Conservation (phyloP, 805 yeast genomes). For the Zygotorulaspora chibaensis region DNA sequence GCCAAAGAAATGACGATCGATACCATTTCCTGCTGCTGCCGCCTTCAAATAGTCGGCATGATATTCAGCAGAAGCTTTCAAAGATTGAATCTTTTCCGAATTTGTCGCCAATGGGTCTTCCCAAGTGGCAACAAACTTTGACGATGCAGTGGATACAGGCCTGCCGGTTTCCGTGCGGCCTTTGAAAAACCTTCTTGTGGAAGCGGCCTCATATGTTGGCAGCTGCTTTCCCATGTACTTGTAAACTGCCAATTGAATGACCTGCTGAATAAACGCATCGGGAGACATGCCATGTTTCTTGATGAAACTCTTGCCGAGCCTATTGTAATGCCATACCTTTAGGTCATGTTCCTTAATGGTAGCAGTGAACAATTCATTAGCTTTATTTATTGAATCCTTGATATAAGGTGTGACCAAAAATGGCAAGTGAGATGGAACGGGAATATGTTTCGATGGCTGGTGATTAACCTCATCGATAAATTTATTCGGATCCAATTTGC, state of each 20-base stretch:
- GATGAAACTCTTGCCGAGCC: constrained; percentile 81
- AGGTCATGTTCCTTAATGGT: constrained; percentile 62
- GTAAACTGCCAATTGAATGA: constrained; percentile 86
- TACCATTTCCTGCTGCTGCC: constrained; percentile 84
- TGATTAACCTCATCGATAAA: constrained; percentile 18
- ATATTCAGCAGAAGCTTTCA: constrained; percentile 65
- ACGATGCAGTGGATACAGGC: constrained; percentile 68
- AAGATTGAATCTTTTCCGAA: constrained; percentile 58
- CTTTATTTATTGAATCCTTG: constrained; percentile 48
- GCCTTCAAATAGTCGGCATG: constrained; percentile 70
- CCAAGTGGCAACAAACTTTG: constrained; percentile 71
- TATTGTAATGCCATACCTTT: constrained; percentile 73
- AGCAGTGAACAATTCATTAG: constrained; percentile 51
- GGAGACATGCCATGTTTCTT: constrained; percentile 85
- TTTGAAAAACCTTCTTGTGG: constrained; percentile 80
- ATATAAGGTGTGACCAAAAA: constrained; percentile 58
- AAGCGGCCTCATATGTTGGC: constrained; percentile 95
- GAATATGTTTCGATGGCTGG: neutral
- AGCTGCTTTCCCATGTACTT: constrained; percentile 73
- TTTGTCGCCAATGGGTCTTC: constrained; percentile 44
- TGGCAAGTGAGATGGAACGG: constrained; percentile 34
- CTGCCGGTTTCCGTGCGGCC: constrained; percentile 97
- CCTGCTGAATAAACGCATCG: constrained; percentile 87
- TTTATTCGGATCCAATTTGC: constrained; percentile 40
- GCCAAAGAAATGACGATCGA: constrained; percentile 92